phyloP scores from a whole-genome alignment of 345 rosid species.

The Aquilaria malaccensis region DNA sequence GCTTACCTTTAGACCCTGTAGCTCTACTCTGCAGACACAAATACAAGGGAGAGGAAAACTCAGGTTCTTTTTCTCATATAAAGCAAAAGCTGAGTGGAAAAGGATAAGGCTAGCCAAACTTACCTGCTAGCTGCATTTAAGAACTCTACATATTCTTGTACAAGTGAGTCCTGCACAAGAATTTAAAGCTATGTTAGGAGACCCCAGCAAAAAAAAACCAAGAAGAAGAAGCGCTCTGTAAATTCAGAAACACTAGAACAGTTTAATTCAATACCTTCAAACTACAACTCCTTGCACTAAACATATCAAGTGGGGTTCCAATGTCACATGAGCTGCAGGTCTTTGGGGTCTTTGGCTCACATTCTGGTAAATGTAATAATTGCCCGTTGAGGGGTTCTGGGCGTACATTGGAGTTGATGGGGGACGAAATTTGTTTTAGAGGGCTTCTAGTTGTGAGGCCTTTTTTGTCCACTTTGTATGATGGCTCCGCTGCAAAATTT shows the following conservation, averaged over 20 bases:
- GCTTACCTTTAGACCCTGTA: constrained; percentile 63
- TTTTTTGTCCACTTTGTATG: constrained; percentile 17
- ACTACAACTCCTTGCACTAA: constrained; percentile 42
- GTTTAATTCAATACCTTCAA: constrained; percentile 42
- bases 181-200: constrained; percentile 6
- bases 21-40: constrained; percentile 57
- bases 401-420: constrained; percentile 36
- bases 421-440: constrained; percentile 53
- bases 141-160: constrained; percentile 57
- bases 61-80: constrained; percentile 11
- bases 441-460: constrained; percentile 29
- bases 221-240: not conserved
- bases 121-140: constrained; percentile 76
- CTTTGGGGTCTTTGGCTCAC: constrained; percentile 47
- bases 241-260: not conserved
- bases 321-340: constrained; percentile 21
- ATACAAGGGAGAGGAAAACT: constrained; percentile 1
- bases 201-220: not conserved
- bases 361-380: constrained; percentile 1
- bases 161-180: constrained; percentile 45
- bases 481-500: constrained; percentile 15
- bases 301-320: constrained; percentile 49
- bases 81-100: not conserved
- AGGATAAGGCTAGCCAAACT: constrained; percentile 7
- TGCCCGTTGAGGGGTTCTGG: constrained; percentile 16